Evolutionary conservation across 2,329 filamentous ascomycete species (phyloP).

Genomic region (Albifimbria verrucaria): DNA sequence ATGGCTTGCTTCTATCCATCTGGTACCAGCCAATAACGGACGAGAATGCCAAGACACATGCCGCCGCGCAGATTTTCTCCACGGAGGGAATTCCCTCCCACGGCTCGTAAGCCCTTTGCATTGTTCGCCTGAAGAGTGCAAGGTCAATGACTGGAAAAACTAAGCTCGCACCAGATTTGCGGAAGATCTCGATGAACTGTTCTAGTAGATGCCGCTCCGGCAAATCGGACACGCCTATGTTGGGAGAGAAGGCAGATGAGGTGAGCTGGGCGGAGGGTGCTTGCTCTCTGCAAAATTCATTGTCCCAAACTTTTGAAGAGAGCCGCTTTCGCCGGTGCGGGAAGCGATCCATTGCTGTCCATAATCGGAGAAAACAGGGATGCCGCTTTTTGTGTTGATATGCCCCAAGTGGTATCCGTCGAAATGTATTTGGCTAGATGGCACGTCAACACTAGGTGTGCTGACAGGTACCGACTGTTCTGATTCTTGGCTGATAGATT

Average conservation of each 20-base stretch:
- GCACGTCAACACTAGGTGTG: not conserved
- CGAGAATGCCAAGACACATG: slow-evolving; percentile 47
- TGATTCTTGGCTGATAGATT: not conserved
- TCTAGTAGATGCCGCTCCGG: slow-evolving; percentile 19
- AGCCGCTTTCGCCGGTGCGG: slow-evolving; percentile 31
- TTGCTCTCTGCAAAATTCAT: slow-evolving; percentile 1
- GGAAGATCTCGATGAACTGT: slow-evolving; percentile 11
- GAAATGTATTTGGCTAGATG: slow-evolving; percentile 39
- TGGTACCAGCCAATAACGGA: slow-evolving; percentile 28
- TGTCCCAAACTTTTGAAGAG: slow-evolving; percentile 16
- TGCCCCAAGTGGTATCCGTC: slow-evolving; percentile 43
- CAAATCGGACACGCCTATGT: slow-evolving; percentile 5
- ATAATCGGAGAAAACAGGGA: slow-evolving; percentile 45
- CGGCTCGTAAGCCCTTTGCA: slow-evolving; percentile 40
- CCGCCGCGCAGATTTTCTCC: slow-evolving; percentile 33
- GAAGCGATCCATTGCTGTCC: slow-evolving; percentile 46
- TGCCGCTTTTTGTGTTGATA: slow-evolving; percentile 43
- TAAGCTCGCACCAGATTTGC: slow-evolving; percentile 32
- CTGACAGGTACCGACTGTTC: not conserved
- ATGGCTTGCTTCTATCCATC: slow-evolving; percentile 6
- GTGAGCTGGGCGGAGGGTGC: not conserved
- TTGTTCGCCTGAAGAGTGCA: slow-evolving; percentile 41
- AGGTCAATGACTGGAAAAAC: slow-evolving; percentile 48
- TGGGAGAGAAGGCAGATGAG: not conserved
- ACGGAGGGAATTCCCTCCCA: slow-evolving; percentile 10